A percentile compares a stretch with the other conserved stretches of the same genome.
These are phyloP conservation scores for Hericium coralloides DNA, from an alignment of 768 basidiomycete genomes.

Conservation along the genomic window DNA sequence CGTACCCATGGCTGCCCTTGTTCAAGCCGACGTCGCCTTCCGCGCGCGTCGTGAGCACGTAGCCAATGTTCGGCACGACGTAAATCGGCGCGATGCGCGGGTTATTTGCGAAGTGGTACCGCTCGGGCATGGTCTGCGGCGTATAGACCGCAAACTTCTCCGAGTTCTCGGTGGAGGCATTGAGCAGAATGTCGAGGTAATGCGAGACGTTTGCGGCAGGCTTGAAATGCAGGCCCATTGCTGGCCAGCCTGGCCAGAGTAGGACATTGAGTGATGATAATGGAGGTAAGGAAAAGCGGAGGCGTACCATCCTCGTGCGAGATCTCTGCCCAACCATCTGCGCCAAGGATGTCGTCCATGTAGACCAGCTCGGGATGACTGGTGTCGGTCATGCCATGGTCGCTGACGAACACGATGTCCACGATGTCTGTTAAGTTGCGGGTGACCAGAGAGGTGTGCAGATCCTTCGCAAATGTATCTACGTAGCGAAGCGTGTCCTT, in stretches of 20 bases:
- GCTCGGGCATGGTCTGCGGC: constrained; percentile 69
- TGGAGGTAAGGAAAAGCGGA: not conserved
- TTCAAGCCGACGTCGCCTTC: constrained; percentile 54
- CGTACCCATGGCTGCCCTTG: constrained; percentile 89
- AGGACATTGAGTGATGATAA: not conserved
- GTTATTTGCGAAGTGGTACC: constrained; percentile 67
- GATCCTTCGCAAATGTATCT: constrained; percentile 64
- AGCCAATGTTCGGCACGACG: constrained; percentile 74
- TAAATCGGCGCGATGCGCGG: constrained; percentile 86
- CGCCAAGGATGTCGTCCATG: constrained; percentile 73
- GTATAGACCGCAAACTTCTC: constrained; percentile 77
- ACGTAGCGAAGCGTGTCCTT: constrained; percentile 59
- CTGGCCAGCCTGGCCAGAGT: constrained; percentile 60
- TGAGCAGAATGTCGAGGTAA: constrained; percentile 45
- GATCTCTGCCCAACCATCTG: constrained; percentile 48
- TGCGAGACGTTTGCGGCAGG: constrained; percentile 44
- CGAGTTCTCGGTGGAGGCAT: constrained; percentile 40
- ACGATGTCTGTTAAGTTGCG: constrained; percentile 79
- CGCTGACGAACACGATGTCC: constrained; percentile 84
- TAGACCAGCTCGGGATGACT: constrained; percentile 65
- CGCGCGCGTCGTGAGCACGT: constrained; percentile 60
- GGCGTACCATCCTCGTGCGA: constrained; percentile 60
- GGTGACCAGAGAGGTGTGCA: constrained; percentile 51
- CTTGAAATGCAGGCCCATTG: constrained; percentile 75
- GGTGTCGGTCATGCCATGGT: constrained; percentile 93